Evolutionary conservation across 331 rosid species (phyloP).

Genomic region (Telfairia occidentalis): DNA sequence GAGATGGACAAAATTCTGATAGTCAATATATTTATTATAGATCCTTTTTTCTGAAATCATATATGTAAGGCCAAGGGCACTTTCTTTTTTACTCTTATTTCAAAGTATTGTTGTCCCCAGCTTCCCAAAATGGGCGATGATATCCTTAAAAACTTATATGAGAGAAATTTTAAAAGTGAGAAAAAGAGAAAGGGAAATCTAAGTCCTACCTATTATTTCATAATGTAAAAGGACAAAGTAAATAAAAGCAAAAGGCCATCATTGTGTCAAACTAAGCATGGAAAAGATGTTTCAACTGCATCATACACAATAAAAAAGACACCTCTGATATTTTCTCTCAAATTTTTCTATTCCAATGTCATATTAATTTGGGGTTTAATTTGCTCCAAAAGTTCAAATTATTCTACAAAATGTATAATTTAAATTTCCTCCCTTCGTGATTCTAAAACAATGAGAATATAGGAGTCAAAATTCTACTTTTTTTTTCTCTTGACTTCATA

Average conservation of each 20-base stretch:
- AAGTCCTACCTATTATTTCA: slow-evolving; percentile 5
- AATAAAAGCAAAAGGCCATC: neutral
- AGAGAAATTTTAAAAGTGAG: neutral
- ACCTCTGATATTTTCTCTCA: neutral
- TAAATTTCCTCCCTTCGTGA: neutral
- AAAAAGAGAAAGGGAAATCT: neutral
- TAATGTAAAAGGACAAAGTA: neutral
- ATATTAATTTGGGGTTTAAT: neutral
- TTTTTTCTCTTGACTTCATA: neutral
- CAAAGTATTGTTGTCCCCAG: neutral
- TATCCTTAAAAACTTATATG: neutral
- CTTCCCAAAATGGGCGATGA: neutral
- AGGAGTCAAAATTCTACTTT: neutral
- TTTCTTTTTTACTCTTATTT: neutral
- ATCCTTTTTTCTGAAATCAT: neutral
- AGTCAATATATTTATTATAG: neutral
- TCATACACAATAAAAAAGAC: neutral
- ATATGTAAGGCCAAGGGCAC: neutral
- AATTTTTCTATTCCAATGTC: neutral
- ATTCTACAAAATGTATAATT: neutral
- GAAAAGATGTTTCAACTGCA: neutral
- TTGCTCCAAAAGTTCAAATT: neutral
- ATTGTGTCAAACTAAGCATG: neutral
- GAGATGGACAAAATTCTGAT: neutral
- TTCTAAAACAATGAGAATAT: neutral